Evolutionary conservation across 2,329 filamentous ascomycete genomes (phyloP).

Genomic region (Hortaea sp.): DNA sequence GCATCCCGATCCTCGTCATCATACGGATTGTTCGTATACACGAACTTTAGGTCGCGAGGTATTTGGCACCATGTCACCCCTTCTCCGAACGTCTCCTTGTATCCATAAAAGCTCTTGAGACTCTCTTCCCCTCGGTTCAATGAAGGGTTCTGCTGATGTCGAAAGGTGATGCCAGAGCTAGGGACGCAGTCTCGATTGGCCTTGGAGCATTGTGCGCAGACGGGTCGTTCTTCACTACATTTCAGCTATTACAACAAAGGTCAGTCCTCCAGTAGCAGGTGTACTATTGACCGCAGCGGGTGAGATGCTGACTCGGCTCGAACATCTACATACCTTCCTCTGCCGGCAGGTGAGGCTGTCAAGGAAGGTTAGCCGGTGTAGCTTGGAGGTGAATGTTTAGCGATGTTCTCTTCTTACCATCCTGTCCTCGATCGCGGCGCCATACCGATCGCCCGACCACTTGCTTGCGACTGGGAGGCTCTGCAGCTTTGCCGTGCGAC

Average conservation of each 20-base stretch:
- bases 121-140: slow-evolving; percentile 47
- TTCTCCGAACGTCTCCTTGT: slow-evolving; percentile 55
- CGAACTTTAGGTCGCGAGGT: slow-evolving; percentile 51
- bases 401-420: slow-evolving; percentile 17
- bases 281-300: too few species aligned
- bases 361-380: slow-evolving; percentile 18
- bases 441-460: slow-evolving; percentile 6
- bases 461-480: too few species aligned
- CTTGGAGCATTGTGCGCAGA: slow-evolving; percentile 52
- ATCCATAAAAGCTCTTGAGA: slow-evolving; percentile 54
- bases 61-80: slow-evolving; percentile 54
- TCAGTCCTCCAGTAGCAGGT: not conserved
- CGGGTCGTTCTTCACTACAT: slow-evolving; percentile 53
- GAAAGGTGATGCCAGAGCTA: slow-evolving; percentile 54
- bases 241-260: slow-evolving; percentile 40
- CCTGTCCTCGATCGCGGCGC: slow-evolving; percentile 24
- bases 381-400: not conserved
- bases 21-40: slow-evolving; percentile 53
- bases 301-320: too few species aligned
- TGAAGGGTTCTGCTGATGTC: slow-evolving; percentile 60
- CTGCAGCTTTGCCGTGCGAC: too few species aligned
- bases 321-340: slow-evolving; percentile 17
- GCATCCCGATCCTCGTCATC: slow-evolving; percentile 32
- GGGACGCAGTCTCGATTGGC: slow-evolving; percentile 51
- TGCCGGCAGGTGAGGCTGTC: slow-evolving; percentile 24